These are phyloP conservation scores for Colletotrichum sp. DNA, from an alignment of 2,329 filamentous ascomycete species.

Conservation along the genomic window DNA sequence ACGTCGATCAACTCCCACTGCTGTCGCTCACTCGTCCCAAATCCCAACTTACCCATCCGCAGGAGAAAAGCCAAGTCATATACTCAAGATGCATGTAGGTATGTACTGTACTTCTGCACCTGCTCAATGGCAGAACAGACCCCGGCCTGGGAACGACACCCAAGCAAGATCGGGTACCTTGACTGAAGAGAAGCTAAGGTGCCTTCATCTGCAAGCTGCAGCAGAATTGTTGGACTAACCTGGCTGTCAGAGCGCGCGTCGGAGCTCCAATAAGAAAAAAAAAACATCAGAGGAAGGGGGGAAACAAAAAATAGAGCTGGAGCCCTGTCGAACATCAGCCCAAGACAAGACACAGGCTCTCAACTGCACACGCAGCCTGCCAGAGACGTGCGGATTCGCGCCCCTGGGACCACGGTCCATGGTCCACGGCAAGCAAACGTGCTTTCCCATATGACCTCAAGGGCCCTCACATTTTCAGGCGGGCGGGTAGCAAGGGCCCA, in stretches of 20 bases:
- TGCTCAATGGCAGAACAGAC: not conserved
- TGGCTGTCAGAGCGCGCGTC: conserved; percentile 13
- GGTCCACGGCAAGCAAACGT: not conserved
- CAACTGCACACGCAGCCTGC: conserved; percentile 1
- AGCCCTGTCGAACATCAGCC: not conserved
- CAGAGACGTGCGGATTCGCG: not conserved
- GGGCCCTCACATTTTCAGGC: not conserved
- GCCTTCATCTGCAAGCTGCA: conserved; percentile 1
- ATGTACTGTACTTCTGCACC: not conserved
- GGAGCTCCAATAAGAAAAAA: conserved; percentile 1
- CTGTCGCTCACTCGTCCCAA: not conserved
- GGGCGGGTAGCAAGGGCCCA: conserved; percentile 1
- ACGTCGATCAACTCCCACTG: not conserved
- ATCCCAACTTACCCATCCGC: not conserved
- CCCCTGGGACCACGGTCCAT: not conserved
- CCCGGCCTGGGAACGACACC: not conserved
- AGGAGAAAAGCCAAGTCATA: not conserved
- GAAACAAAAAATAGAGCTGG: not conserved
- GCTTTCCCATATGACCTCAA: conserved; percentile 13
- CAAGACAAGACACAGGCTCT: not conserved
- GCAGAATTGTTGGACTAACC: not conserved
- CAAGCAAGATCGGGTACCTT: not conserved
- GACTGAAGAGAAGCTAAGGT: conserved; percentile 4
- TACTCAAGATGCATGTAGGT: not conserved
- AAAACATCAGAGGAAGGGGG: not conserved